Evolutionary conservation across 2,329 filamentous ascomycete species (phyloP).

Genomic region (Colletotrichum sansevieriae): DNA sequence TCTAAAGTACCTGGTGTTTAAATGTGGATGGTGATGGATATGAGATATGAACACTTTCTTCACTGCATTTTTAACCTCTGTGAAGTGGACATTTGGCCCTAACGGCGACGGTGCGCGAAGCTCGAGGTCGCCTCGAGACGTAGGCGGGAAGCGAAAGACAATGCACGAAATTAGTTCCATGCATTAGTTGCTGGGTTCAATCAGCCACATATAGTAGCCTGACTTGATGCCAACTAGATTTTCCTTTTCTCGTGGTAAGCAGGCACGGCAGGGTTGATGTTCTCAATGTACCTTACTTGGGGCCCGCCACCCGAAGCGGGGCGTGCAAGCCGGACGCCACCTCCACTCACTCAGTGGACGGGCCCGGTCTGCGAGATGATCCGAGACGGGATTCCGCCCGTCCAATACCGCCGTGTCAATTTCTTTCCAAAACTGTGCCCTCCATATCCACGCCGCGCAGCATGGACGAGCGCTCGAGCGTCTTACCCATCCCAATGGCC

Average conservation of each 20-base stretch:
- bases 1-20: too few species aligned
- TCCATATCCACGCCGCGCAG: not conserved
- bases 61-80: conserved; percentile 10
- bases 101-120: too few species aligned
- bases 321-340: not conserved
- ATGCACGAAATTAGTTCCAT: conserved; percentile 4
- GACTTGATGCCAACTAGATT: not conserved
- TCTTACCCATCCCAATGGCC: conserved; percentile 18
- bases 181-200: not conserved
- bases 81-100: not conserved
- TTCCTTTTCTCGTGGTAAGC: not conserved
- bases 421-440: not conserved
- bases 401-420: not conserved
- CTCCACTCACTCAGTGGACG: too few species aligned
- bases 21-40: too few species aligned
- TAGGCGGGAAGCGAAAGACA: conserved; percentile 3
- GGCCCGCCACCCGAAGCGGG: not conserved
- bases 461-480: not conserved
- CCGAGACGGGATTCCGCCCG: not conserved
- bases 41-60: not conserved
- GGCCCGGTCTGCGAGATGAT: conserved; percentile 16
- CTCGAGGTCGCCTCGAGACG: not conserved
- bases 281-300: too few species aligned
- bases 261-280: too few species aligned
- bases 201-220: not conserved